Evolutionary conservation across 2,329 filamentous ascomycete species (phyloP).

Genomic region (Tolypocladium album): DNA sequence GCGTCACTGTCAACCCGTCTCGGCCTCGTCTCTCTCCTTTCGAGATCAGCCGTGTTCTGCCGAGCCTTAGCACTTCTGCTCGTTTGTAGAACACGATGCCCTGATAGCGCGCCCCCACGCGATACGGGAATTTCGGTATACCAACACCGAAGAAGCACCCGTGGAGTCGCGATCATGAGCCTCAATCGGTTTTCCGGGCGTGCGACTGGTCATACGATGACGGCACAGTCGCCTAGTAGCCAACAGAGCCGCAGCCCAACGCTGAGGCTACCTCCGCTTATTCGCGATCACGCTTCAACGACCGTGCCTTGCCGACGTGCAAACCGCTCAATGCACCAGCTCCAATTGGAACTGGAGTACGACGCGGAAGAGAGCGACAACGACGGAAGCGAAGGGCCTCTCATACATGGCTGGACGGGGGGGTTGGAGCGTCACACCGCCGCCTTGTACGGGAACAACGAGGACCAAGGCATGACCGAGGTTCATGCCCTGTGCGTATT

Average conservation of each 20-base stretch:
- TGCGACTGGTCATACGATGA: neutral
- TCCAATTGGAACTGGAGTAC: conserved; percentile 12
- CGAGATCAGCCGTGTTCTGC: neutral
- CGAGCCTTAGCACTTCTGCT: neutral
- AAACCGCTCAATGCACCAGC: conserved; percentile 10
- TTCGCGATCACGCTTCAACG: conserved; percentile 5
- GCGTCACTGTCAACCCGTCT: neutral
- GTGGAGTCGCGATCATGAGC: neutral
- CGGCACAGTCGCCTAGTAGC: neutral
- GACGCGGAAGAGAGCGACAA: conserved; percentile 10
- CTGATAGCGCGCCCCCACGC: neutral
- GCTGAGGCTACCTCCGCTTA: conserved; percentile 7
- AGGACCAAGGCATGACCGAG: conserved; percentile 6
- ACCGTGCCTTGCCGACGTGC: conserved; percentile 3
- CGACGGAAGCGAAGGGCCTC: conserved; percentile 5
- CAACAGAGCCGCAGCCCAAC: neutral
- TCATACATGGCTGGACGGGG: conserved; percentile 6
- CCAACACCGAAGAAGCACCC: neutral
- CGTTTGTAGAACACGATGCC: neutral
- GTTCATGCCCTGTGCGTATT: conserved; percentile 12
- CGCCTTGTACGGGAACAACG: conserved; percentile 1
- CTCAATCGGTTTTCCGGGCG: neutral
- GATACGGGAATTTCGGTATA: neutral
- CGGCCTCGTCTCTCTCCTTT: neutral
- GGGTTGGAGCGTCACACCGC: conserved; percentile 3